phyloP scores from a whole-genome alignment of 306 rosid species.

The Heteromeles arbutifolia region DNA sequence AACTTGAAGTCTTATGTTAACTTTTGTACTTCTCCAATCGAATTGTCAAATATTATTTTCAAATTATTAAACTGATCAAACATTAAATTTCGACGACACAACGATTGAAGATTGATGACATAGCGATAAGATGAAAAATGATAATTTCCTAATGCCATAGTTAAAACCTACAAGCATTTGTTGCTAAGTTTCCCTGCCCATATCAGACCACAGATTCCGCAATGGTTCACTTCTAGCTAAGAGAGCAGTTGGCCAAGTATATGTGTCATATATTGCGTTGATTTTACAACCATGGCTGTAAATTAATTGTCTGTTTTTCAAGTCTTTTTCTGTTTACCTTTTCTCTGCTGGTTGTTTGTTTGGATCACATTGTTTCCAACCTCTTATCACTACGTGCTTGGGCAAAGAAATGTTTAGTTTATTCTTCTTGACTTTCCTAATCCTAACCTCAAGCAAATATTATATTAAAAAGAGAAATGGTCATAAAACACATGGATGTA shows the following conservation, averaged over 20 bases:
- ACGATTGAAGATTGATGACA: no score
- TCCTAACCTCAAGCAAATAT: neutral
- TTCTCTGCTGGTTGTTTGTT: constrained; percentile 45
- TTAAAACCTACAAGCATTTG: constrained; percentile 22
- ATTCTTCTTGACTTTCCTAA: constrained; percentile 14
- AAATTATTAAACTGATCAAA: no score
- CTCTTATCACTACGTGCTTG: constrained; percentile 33
- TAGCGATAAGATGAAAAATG: no score
- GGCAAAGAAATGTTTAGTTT: constrained; percentile 9
- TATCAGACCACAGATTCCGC: constrained; percentile 29
- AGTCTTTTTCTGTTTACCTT: constrained; percentile 45
- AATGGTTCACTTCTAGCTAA: constrained; percentile 42
- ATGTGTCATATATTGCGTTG: constrained; percentile 14
- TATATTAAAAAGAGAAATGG: constrained; percentile 5
- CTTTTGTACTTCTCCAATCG: no score
- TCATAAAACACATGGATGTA: neutral
- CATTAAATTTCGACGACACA: no score
- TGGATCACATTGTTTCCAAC: constrained; percentile 35
- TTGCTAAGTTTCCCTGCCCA: constrained; percentile 23
- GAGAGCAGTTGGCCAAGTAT: constrained; percentile 45
- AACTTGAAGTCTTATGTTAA: no score
- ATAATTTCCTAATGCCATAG: neutral
- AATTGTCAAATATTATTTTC: no score
- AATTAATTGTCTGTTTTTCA: constrained; percentile 39
- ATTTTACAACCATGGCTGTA: constrained; percentile 34